Percentiles rank a stretch among this genome's conserved stretches.
phyloP scores from a whole-genome alignment of 495 filamentous ascomycete genomes.

The Neurospora pannonica region DNA sequence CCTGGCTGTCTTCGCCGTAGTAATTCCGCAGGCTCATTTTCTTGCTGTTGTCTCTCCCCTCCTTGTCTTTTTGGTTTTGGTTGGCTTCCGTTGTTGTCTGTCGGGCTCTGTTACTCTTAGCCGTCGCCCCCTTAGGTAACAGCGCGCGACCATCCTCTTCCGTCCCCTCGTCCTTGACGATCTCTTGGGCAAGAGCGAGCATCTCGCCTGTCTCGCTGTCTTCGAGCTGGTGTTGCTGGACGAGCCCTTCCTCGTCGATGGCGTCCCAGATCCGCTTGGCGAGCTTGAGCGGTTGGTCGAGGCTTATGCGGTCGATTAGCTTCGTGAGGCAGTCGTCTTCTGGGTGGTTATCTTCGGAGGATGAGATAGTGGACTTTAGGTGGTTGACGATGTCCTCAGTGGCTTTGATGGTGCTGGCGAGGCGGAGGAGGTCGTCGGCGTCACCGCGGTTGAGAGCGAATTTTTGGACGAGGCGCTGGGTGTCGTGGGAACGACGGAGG shows the following conservation, averaged over 20 bases:
- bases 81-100: conserved; percentile 14
- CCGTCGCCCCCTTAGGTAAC: conserved; percentile 29
- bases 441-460: conserved; percentile 89
- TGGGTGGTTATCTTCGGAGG: neutral
- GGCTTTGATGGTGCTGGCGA: conserved; percentile 73
- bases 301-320: conserved; percentile 52
- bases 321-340: conserved; percentile 33
- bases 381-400: conserved; percentile 55
- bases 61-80: conserved; percentile 13
- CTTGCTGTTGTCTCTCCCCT: conserved; percentile 30
- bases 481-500: conserved; percentile 73
- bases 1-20: conserved; percentile 48
- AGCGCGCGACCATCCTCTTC: conserved; percentile 24
- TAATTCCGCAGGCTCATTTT: conserved; percentile 29
- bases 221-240: conserved; percentile 66
- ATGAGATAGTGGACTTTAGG: conserved; percentile 18
- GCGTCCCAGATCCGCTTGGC: conserved; percentile 61
- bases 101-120: conserved; percentile 11
- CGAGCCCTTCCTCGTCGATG: conserved; percentile 89
- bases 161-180: conserved; percentile 46
- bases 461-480: conserved; percentile 82
- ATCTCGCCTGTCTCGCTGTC: conserved; percentile 60
- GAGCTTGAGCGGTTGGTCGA: conserved; percentile 59
- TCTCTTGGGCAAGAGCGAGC: conserved; percentile 56
- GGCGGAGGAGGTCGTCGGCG: conserved; percentile 77